Conservation (phyloP, 768 basidiomycete species). For the Auriscalpium microsporum region DNA sequence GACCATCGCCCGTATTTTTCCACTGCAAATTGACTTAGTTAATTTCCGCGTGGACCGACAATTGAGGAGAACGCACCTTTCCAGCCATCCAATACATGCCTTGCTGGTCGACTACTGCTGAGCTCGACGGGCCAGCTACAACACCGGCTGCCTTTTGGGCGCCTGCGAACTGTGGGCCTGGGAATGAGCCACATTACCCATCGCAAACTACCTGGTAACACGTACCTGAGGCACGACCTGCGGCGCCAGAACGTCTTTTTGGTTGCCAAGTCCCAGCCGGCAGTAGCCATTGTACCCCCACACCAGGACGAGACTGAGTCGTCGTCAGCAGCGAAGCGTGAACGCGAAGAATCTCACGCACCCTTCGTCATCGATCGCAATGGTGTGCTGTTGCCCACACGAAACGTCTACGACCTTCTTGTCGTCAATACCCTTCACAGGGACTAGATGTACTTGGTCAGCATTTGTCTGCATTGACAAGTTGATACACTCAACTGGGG, state of each 20-base stretch:
- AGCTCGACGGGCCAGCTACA: slow-evolving; percentile 74
- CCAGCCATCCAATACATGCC: slow-evolving; percentile 86
- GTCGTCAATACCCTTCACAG: slow-evolving; percentile 66
- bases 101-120: slow-evolving; percentile 76
- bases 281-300: slow-evolving; percentile 93
- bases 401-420: slow-evolving; percentile 76
- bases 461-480: slow-evolving; percentile 6
- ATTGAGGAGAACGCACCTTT: slow-evolving; percentile 37
- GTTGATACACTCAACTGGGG: slow-evolving; percentile 40
- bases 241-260: slow-evolving; percentile 72
- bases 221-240: slow-evolving; percentile 74
- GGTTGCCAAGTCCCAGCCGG: slow-evolving; percentile 80
- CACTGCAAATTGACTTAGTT: slow-evolving; percentile 41
- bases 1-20: slow-evolving; percentile 93
- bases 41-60: not conserved
- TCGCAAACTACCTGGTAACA: not conserved
- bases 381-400: slow-evolving; percentile 80
- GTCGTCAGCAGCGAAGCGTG: not conserved
- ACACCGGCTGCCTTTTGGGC: slow-evolving; percentile 51
- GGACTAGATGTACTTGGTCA: slow-evolving; percentile 35
- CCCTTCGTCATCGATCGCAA: slow-evolving; percentile 78
- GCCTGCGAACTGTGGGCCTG: slow-evolving; percentile 54
- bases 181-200: not conserved
- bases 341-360: slow-evolving; percentile 21
- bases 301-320: slow-evolving; percentile 60